These are phyloP conservation scores for Odontarrhena argentea DNA, from an alignment of 345 rosid species.

Conservation along the genomic window DNA sequence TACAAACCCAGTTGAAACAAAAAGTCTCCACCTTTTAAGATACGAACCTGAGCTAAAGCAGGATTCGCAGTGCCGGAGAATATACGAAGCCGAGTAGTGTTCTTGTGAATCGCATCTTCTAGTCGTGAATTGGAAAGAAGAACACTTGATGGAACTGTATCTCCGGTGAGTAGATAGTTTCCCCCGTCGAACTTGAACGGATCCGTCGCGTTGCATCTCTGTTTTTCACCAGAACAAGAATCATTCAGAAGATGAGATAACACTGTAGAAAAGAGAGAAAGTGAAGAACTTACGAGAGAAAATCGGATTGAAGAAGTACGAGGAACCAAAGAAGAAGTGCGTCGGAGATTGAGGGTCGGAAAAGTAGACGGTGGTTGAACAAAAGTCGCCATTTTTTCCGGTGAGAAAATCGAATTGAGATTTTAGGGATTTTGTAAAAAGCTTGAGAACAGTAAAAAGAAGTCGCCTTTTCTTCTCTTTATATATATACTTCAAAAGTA, in stretches of 20 bases:
- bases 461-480: too few relatives aligned
- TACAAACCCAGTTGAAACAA: neutral
- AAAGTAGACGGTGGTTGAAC: conserved; percentile 26
- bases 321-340: conserved; percentile 16
- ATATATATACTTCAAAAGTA: too few relatives aligned
- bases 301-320: conserved; percentile 32
- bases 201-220: conserved; percentile 72
- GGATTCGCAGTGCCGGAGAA: conserved; percentile 96
- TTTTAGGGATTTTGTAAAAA: conserved; percentile 24
- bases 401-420: conserved; percentile 5
- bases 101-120: conserved; percentile 41
- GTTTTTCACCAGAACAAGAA: neutral
- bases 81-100: conserved; percentile 76
- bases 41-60: conserved; percentile 76
- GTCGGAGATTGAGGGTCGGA: conserved; percentile 35
- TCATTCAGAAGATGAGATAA: conserved; percentile 7
- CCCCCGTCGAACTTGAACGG: conserved; percentile 62
- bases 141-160: conserved; percentile 41
- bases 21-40: neutral
- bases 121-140: conserved; percentile 45
- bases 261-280: neutral
- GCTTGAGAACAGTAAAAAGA: too few relatives aligned
- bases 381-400: conserved; percentile 31
- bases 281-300: conserved; percentile 33
- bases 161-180: conserved; percentile 47